Conservation (phyloP, 2,329 filamentous ascomycete genomes). For the Huntiella abstrusa region DNA sequence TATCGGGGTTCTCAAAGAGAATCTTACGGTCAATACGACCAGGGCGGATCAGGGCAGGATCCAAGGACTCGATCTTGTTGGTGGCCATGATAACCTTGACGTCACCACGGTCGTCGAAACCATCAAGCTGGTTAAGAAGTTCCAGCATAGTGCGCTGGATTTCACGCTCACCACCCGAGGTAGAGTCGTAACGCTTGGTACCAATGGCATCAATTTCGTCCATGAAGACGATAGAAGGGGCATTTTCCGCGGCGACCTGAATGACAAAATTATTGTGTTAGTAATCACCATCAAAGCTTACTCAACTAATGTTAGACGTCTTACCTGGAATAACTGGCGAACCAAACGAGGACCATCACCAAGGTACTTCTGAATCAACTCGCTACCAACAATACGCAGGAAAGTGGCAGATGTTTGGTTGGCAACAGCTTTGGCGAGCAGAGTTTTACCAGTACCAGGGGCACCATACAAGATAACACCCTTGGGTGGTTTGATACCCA, state of each 20-base stretch:
- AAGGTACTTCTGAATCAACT: conserved; percentile 96
- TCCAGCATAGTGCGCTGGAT: conserved; percentile 98
- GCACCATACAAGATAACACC: conserved; percentile 97
- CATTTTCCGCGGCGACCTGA: conserved; percentile 81
- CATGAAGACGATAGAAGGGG: conserved; percentile 95
- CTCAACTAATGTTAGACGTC: conserved; percentile 12
- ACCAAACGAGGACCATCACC: conserved; percentile 90
- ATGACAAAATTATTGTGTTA: conserved; percentile 8
- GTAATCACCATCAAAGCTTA: conserved; percentile 4
- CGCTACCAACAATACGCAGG: conserved; percentile 87
- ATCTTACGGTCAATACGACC: conserved; percentile 99
- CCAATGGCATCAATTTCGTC: conserved; percentile 98
- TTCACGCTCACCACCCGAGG: conserved; percentile 89
- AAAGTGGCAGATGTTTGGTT: conserved; percentile 99
- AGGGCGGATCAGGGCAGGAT: conserved; percentile 87
- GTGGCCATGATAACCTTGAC: conserved; percentile 99
- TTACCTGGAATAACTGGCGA: conserved; percentile 78
- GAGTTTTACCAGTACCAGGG: conserved; percentile 89
- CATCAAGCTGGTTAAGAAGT: conserved; percentile 91
- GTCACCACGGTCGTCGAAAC: conserved; percentile 95
- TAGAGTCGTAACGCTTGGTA: conserved; percentile 96
- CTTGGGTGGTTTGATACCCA: conserved; percentile 99
- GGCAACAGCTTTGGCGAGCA: conserved; percentile 89
- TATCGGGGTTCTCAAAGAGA: conserved; percentile 46
- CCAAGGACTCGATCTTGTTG: conserved; percentile 97